Percentiles rank a stretch among this genome's conserved stretches.
Evolutionary conservation across 345 rosid species (phyloP).

Genomic region (Euphorbia tirucalli): DNA sequence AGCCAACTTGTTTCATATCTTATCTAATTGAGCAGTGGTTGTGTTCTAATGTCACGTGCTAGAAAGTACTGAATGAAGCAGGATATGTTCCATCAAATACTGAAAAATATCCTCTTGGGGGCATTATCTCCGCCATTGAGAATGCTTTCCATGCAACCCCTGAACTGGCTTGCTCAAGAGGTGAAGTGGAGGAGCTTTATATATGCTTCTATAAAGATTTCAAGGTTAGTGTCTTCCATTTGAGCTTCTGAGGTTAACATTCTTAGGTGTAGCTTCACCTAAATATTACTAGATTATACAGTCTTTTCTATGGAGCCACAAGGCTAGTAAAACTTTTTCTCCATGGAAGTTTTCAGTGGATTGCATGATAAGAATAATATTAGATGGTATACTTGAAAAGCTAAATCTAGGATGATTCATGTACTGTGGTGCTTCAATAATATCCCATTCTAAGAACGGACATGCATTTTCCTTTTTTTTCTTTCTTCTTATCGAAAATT

Average conservation of each 20-base stretch:
- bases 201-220: constrained; percentile 89
- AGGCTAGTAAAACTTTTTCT: background rate
- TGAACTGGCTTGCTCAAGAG: constrained; percentile 57
- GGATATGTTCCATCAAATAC: constrained; percentile 88
- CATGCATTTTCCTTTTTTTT: background rate
- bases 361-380: background rate
- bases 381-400: background rate
- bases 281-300: background rate
- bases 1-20: background rate
- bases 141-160: constrained; percentile 82
- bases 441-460: background rate
- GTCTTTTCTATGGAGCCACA: background rate
- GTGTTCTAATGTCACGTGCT: constrained; percentile 20
- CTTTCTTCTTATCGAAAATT: constrained; percentile 12
- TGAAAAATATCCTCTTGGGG: constrained; percentile 89
- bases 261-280: background rate
- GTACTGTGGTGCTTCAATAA: background rate
- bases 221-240: constrained; percentile 46
- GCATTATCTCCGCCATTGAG: constrained; percentile 79
- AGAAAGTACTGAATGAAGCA: constrained; percentile 77
- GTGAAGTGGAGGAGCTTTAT: constrained; percentile 64
- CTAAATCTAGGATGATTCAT: constrained; percentile 9
- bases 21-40: constrained; percentile 14
- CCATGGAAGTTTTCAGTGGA: background rate
- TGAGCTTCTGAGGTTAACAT: constrained; percentile 12